Evolutionary conservation across 306 rosid genomes (phyloP).

Genomic region (Cajanus cajan): DNA sequence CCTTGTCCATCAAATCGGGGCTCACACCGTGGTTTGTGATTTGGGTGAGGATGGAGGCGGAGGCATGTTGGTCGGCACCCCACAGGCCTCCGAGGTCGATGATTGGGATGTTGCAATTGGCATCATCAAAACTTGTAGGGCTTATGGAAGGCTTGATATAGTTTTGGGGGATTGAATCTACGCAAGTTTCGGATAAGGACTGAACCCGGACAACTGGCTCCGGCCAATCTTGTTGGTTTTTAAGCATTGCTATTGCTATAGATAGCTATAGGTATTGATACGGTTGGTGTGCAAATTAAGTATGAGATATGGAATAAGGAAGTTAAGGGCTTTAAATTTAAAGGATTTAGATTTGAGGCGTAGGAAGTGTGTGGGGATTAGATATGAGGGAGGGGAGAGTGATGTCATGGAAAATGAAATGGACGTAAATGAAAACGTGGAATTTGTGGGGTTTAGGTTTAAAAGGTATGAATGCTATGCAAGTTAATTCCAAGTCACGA

Average conservation of each 20-base stretch:
- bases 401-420: slow-evolving; percentile 32
- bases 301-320: neutral
- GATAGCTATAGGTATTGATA: too few species aligned
- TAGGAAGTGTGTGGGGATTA: neutral
- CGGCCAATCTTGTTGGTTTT: slow-evolving; percentile 74
- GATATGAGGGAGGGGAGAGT: slow-evolving; percentile 33
- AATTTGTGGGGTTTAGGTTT: slow-evolving; percentile 33
- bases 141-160: slow-evolving; percentile 58
- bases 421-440: slow-evolving; percentile 64
- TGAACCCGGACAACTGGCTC: slow-evolving; percentile 90
- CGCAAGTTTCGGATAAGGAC: slow-evolving; percentile 59
- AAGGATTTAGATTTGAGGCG: neutral
- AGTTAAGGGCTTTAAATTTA: neutral
- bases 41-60: slow-evolving; percentile 8
- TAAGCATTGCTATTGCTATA: slow-evolving; percentile 27
- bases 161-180: slow-evolving; percentile 52
- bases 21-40: slow-evolving; percentile 67
- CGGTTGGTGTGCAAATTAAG: neutral
- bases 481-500: neutral
- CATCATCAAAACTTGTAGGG: neutral
- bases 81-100: slow-evolving; percentile 57
- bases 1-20: slow-evolving; percentile 54
- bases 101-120: slow-evolving; percentile 63
- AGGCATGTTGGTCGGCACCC: neutral
- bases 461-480: neutral